Evolutionary conservation across 192 early-diverging fungal species (phyloP), one percentile per base, ranked within the genome.

Genomic region (Lunasporangiospora selenospora): DNA sequence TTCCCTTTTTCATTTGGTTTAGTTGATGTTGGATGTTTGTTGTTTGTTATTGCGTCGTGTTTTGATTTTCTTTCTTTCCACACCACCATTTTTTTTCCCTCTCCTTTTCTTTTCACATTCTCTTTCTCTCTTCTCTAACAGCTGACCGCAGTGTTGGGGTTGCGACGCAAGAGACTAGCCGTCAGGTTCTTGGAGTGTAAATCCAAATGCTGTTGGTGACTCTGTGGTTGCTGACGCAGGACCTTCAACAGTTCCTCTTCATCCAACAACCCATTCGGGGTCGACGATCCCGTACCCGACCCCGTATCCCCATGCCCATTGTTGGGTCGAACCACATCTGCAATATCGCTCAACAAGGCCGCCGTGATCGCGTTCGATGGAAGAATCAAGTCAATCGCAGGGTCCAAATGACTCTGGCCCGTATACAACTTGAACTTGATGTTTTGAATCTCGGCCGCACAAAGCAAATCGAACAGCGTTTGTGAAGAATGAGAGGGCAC

Each of bases 401-500:
- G 69, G 27, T 73, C 69, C 40, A 73, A 34, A 32, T 73, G 59
- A 6, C 54, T 46, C 44, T 63, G 69, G 9, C 69, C 69, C 10
- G 59, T 73, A 31, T 73, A 73, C 18, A 73, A 32, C 60, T 73
- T 73, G 48, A 58, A 73, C 43, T 73, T 73, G 60, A 58, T 73
- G 37, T 73, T 73, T 12, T 59, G 60, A 46, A 73, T 73, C 53
- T 73, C 69, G 21, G 69, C 69, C 30, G 59, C 21, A 21, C 69
- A 73, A 4, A 73, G 60, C 27, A 73, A 24, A 39, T 52, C 51
- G 42, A 73, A 73, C 21, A 73, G 23, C 0, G 69, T 73, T 16
- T 62, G 54, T 6, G 69, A 73, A 4, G 69, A 73, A 30, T 63
- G 61, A 0, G 69, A 59, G 40, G 69, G 69, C 16, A 73, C 58